Evolutionary conservation across 2,329 filamentous ascomycete species (phyloP).

Genomic region (Calonectria montana): DNA sequence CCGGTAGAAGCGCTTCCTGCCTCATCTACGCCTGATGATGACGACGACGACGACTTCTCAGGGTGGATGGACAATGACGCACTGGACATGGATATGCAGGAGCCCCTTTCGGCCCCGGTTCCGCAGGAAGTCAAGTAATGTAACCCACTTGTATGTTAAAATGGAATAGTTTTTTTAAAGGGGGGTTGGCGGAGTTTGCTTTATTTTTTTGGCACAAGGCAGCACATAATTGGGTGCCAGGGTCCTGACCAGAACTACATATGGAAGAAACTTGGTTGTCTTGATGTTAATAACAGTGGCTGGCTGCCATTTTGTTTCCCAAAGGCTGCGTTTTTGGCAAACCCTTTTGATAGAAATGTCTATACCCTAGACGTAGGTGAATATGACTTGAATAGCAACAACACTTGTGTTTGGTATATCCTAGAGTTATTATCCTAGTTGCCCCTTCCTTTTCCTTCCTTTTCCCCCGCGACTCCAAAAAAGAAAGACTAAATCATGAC

Average conservation of each 20-base stretch:
- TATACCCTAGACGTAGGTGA: background rate
- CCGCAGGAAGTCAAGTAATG: constrained; percentile 39
- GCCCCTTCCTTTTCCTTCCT: too few relatives aligned
- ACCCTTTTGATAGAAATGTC: background rate
- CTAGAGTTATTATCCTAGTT: too few relatives aligned
- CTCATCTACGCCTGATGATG: constrained; percentile 29
- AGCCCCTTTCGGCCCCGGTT: constrained; percentile 24
- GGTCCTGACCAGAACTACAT: background rate
- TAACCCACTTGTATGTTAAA: constrained; percentile 12
- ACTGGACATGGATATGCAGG: constrained; percentile 39
- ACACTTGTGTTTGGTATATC: too few relatives aligned
- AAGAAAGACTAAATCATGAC: too few relatives aligned
- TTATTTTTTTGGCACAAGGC: background rate
- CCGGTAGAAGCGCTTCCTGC: constrained; percentile 10
- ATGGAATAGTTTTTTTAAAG: constrained; percentile 6
- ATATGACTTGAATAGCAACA: too few relatives aligned
- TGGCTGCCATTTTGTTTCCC: background rate
- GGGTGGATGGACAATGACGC: constrained; percentile 50
- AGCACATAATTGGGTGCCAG: background rate
- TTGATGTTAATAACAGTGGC: background rate
- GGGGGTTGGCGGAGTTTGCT: background rate
- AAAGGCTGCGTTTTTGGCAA: background rate
- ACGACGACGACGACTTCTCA: constrained; percentile 49
- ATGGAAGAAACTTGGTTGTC: background rate
- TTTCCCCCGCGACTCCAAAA: too few relatives aligned